A percentile compares a stretch with the other conserved stretches of the same genome.
phyloP scores from a whole-genome alignment of 2,329 filamentous ascomycete species.

The Alternaria tenuissima region DNA sequence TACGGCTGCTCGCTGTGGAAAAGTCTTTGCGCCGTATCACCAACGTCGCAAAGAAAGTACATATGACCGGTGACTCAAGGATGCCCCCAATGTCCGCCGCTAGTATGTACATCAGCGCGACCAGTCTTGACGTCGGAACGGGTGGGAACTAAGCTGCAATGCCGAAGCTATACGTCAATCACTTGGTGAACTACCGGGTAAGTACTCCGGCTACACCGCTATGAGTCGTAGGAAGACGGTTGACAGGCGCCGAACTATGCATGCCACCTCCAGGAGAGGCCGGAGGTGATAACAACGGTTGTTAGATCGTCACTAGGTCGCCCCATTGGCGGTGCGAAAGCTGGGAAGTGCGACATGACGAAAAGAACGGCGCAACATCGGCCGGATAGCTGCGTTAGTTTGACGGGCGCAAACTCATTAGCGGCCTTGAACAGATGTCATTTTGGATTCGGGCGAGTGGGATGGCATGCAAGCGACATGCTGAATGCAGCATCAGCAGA shows the following conservation, averaged over 20 bases:
- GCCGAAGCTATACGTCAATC: constrained; percentile 1
- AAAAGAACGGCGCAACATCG: constrained; percentile 15
- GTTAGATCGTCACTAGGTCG: constrained; percentile 1
- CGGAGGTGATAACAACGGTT: neutral
- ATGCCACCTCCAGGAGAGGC: neutral
- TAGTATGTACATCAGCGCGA: neutral
- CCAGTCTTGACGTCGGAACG: neutral
- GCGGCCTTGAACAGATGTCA: constrained; percentile 2
- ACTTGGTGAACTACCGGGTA: neutral
- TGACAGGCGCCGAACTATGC: constrained; percentile 11
- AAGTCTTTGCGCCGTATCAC: constrained; percentile 5
- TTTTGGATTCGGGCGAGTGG: constrained; percentile 5
- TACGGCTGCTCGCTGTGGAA: neutral
- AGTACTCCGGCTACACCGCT: neutral
- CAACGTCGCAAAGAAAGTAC: constrained; percentile 8
- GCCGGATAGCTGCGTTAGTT: constrained; percentile 6
- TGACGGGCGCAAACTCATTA: constrained; percentile 2
- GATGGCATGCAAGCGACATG: neutral
- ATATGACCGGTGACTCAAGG: neutral
- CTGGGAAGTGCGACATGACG: constrained; percentile 12
- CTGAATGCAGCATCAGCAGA: constrained; percentile 8
- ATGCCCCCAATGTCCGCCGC: neutral
- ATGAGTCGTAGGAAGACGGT: neutral
- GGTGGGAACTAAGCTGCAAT: neutral
- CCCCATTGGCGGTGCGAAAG: neutral